Conservation (phyloP, 2,329 filamentous ascomycete genomes). For the Fonsecaea pugnacius region DNA sequence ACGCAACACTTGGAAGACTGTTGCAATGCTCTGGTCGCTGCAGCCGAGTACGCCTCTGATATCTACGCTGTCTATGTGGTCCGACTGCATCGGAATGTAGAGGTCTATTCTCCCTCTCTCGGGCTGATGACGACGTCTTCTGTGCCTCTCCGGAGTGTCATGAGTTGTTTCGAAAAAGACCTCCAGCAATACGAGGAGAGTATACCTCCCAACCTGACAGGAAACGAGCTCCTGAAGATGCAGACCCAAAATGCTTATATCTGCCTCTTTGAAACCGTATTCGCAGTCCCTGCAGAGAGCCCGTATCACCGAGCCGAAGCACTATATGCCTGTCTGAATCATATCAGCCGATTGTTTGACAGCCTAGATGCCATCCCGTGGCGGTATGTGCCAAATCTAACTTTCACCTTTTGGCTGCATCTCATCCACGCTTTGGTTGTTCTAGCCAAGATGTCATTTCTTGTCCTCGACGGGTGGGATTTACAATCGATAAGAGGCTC, state of each 20-base stretch:
- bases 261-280: constrained; percentile 36
- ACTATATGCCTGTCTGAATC: constrained; percentile 54
- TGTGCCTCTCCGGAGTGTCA: constrained; percentile 37
- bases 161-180: constrained; percentile 55
- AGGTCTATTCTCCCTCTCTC: constrained; percentile 40
- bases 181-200: constrained; percentile 38
- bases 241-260: constrained; percentile 35
- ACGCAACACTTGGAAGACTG: constrained; percentile 60
- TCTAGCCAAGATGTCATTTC: constrained; percentile 39
- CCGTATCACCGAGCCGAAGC: constrained; percentile 44
- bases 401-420: constrained; percentile 53
- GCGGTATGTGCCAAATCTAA: constrained; percentile 51
- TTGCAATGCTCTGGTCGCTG: constrained; percentile 51
- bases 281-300: constrained; percentile 46
- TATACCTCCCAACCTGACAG: constrained; percentile 16
- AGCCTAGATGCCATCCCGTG: constrained; percentile 53
- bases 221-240: constrained; percentile 12
- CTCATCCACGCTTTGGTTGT: constrained; percentile 51
- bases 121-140: constrained; percentile 26
- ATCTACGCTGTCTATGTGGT: constrained; percentile 53
- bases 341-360: constrained; percentile 57
- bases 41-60: constrained; percentile 56
- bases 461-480: constrained; percentile 39
- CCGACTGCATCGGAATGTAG: constrained; percentile 56
- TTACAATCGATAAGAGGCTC: constrained; percentile 35